Evolutionary conservation across 306 rosid genomes (phyloP).

Genomic region (Prinsepia uniflora): DNA sequence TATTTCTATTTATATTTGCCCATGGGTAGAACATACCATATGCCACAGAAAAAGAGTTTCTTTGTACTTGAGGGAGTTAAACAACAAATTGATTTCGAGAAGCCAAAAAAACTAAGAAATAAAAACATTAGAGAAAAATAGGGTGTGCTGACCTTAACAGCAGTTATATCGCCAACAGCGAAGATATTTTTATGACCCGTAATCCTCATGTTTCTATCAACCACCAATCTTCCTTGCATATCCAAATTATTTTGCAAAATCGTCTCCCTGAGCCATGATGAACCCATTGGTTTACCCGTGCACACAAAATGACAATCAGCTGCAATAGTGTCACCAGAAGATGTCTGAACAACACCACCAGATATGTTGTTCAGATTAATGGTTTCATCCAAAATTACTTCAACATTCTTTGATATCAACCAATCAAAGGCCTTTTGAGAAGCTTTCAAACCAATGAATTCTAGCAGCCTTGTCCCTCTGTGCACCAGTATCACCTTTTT

Average conservation of each 20-base stretch:
- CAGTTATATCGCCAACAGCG: constrained; percentile 40
- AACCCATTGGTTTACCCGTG: constrained; percentile 30
- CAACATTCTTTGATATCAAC: constrained; percentile 39
- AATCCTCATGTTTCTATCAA: constrained; percentile 36
- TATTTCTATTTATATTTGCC: neutral
- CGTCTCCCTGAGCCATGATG: constrained; percentile 34
- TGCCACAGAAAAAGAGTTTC: neutral
- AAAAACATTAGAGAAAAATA: neutral
- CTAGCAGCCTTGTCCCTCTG: constrained; percentile 37
- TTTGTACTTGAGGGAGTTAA: no score
- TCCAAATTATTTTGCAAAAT: constrained; percentile 25
- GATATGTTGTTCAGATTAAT: constrained; percentile 21
- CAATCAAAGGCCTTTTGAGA: constrained; percentile 39
- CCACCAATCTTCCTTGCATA: constrained; percentile 33
- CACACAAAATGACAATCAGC: constrained; percentile 42
- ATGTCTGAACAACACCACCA: constrained; percentile 26
- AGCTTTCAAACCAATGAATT: constrained; percentile 38
- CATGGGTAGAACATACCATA: neutral
- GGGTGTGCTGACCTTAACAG: constrained; percentile 24
- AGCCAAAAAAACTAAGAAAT: neutral
- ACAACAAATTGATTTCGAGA: neutral
- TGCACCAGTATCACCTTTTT: constrained; percentile 37
- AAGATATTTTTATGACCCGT: constrained; percentile 36
- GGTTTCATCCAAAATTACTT: constrained; percentile 38
- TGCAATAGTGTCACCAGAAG: constrained; percentile 32